Evolutionary conservation across 2,329 filamentous ascomycete species (phyloP), one percentile per base, ranked within the genome.

Genomic region (Kalmusia sp.): DNA sequence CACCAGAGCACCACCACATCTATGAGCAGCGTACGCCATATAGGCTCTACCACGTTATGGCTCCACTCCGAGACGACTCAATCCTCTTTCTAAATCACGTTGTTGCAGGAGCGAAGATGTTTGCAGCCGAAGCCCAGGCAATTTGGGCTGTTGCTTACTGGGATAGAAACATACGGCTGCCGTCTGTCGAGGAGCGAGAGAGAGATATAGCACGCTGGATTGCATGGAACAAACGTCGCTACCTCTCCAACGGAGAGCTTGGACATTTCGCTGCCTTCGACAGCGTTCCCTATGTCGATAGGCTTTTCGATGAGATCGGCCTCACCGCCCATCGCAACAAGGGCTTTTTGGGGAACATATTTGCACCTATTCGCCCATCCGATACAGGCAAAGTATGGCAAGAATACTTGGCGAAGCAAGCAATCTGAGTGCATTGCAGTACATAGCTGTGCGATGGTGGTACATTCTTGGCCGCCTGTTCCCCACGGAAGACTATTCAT

Each of bases 11-110:
- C 33, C 27, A 31, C 3, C 50, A 53, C 19, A 34, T 30, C 6
- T 8, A 27, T 6, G n/a, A 28, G 6, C 12, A 30, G 12, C 47
- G 9, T 15, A 62, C 62, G 2, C 58, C 62, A 15, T 65, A 63
- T 25, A 50, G 58, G 6, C 49, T 65, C 9, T 63, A 65, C 35
- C 46, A 47, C 11, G 44, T 35, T 1, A 59, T 65, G 12, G 58
- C 51, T 0, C 58, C 62, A 1, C 7, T 63, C 3, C 17, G 52
- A 8, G 60, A 65, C 25, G 21, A 40, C 25, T 49, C 51, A 2
- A 63, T 65, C 22, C 35, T 65, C 11, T 63, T 63, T 34, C 48
- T 63, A 19, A 62, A 60, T 34, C 58, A 60, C 19, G n/a, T 64
- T 9, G 24, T 44, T 1, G 19, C 39, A 14, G 55, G 33, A 0